A percentile compares a stretch with the other conserved stretches of the same genome.
Conservation (phyloP, 495 filamentous ascomycete species). For the Parachaetomium inaequale region DNA sequence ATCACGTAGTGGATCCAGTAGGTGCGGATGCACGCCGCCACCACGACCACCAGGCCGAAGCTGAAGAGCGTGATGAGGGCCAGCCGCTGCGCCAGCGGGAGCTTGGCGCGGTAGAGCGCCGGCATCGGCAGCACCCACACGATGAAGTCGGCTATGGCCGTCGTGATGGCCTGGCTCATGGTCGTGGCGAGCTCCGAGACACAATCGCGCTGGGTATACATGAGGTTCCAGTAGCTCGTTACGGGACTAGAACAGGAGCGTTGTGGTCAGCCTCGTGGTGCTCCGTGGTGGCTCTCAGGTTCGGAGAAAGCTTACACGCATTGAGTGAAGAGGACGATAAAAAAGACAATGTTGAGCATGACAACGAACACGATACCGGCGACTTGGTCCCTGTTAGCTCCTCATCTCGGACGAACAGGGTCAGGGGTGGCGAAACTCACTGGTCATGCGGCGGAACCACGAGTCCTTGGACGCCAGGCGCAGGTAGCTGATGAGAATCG, state of each 20-base stretch:
- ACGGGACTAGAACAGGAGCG: conserved; percentile 27
- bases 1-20: conserved; percentile 31
- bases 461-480: conserved; percentile 43
- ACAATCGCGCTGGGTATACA: conserved; percentile 17
- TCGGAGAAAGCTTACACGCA: conserved; percentile 16
- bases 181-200: conserved; percentile 28
- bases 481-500: conserved; percentile 51
- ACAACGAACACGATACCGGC: conserved; percentile 24
- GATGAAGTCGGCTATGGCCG: conserved; percentile 37
- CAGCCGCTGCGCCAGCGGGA: conserved; percentile 26
- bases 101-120: conserved; percentile 30
- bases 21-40: conserved; percentile 22
- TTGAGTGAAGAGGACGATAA: conserved; percentile 37
- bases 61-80: conserved; percentile 28
- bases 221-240: conserved; percentile 35
- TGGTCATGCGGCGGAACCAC: conserved; percentile 38
- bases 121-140: conserved; percentile 45
- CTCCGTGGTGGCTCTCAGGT: not conserved
- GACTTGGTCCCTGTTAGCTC: conserved; percentile 8
- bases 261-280: not conserved
- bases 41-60: conserved; percentile 27
- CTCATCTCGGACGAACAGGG: not conserved
- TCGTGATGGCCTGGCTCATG: conserved; percentile 29
- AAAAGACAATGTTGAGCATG: conserved; percentile 23
- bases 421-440: not conserved